Evolutionary conservation across 768 basidiomycete species (phyloP), one percentile per base, ranked within the genome.

Genomic region (Kwoniella europaea): DNA sequence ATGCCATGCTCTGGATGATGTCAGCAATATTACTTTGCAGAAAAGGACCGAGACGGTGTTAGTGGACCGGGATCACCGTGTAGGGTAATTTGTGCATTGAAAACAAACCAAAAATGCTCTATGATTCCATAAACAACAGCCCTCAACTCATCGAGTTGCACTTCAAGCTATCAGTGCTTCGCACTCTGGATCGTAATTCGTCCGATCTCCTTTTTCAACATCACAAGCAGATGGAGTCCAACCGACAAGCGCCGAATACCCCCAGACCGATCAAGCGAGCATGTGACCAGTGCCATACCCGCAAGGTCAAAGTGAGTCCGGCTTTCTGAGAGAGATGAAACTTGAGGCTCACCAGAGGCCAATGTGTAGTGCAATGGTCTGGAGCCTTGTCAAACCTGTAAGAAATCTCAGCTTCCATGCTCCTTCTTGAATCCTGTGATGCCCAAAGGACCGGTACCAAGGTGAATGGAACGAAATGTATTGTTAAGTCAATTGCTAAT

Each of bases 231-330:
- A 50, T 50, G 46, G 46, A 50, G 46, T 50, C 46, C 18, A 18
- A 15, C 46, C 46, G 46, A 50, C 46, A 50, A 15, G 46, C 46
- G 46, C 46, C 46, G 10, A 15, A 50, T 13, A 50, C 12, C 54
- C 13, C 27, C 29, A 59, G n/a, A 41, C 57, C 29, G 52, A 54
- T 66, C 42, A 68, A 68, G 62, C 58, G 69, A 15, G 77, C 77
- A 50, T 79, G 77, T 59, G 77, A 79, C 43, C 68, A 73, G 46
- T 79, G 77, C 55, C 75, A 76, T 69, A 65, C 58, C 15, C 70
- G 73, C 16, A 71, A 74, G 58, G 69, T 76, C 72, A 78, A 78
- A 68, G 77, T 76, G 42, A 59, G 67, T 22, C 22, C 24, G 16
- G 46, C 5, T 10, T 22, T 35, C 55, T 46, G 10, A 35, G 9